phyloP scores from a whole-genome alignment of 2,329 filamentous ascomycete genomes.

The Penicillium crustosum region DNA sequence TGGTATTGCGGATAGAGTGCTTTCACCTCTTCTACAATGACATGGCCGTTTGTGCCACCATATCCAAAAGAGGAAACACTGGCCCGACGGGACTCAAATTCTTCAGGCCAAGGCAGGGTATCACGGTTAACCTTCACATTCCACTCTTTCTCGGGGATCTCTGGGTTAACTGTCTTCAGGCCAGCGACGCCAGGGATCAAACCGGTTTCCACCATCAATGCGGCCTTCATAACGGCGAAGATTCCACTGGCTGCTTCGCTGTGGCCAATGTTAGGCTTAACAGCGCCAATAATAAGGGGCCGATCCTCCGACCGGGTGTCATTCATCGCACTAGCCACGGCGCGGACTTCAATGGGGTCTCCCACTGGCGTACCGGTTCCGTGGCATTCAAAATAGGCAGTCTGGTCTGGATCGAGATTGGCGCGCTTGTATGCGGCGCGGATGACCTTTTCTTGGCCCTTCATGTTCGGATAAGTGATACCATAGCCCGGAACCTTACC shows the following conservation, averaged over 20 bases:
- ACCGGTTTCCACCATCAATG: background rate
- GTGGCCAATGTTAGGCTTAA: background rate
- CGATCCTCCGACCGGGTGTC: background rate
- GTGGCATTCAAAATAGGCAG: background rate
- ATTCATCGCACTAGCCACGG: background rate
- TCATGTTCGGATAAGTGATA: background rate
- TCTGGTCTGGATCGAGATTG: background rate
- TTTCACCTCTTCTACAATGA: background rate
- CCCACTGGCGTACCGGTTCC: background rate
- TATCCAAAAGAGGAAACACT: background rate
- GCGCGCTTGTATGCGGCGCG: background rate
- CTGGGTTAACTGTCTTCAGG: background rate
- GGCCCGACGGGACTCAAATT: background rate
- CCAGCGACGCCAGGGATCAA: background rate
- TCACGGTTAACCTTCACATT: background rate
- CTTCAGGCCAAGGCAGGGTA: background rate
- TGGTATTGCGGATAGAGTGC: background rate
- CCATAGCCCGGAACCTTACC: background rate
- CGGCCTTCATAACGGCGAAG: background rate
- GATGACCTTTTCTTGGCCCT: background rate
- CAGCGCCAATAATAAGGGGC: background rate
- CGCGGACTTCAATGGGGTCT: background rate
- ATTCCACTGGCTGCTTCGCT: background rate
- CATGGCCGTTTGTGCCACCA: background rate
- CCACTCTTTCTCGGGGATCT: background rate